Evolutionary conservation across 2,329 filamentous ascomycete genomes (phyloP).

Genomic region (Tolypocladium paradoxum): DNA sequence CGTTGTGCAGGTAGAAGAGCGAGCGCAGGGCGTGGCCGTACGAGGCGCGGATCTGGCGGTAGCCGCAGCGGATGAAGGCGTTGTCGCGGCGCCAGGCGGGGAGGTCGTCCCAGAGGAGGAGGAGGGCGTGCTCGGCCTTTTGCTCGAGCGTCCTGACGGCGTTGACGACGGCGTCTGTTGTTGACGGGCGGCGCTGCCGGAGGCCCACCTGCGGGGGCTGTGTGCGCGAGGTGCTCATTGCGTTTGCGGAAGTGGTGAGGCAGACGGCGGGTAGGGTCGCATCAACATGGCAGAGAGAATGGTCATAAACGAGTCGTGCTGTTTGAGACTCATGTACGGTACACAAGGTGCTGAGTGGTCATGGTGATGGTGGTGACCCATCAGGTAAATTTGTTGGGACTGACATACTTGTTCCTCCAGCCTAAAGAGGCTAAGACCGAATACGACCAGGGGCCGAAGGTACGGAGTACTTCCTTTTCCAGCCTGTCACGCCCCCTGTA

Average conservation of each 20-base stretch:
- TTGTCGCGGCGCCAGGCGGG: constrained; percentile 51
- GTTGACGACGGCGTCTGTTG: constrained; percentile 12
- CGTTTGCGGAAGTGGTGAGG: not conserved
- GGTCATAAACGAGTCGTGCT: not conserved
- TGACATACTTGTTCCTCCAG: no score
- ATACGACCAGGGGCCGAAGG: no score
- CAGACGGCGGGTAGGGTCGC: no score
- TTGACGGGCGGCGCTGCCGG: constrained; percentile 17
- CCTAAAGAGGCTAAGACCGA: no score
- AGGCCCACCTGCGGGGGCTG: not conserved
- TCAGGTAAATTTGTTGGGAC: not conserved
- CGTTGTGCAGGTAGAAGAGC: constrained; percentile 47
- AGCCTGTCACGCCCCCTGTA: no score
- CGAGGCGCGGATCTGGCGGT: constrained; percentile 39
- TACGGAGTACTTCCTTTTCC: no score
- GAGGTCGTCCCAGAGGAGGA: constrained; percentile 48
- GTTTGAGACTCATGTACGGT: not conserved
- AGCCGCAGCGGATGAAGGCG: constrained; percentile 41
- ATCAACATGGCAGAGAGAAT: not conserved
- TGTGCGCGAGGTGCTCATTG: not conserved
- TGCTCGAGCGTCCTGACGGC: constrained; percentile 24
- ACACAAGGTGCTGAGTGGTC: not conserved
- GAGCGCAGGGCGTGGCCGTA: constrained; percentile 34
- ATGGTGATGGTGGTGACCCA: not conserved
- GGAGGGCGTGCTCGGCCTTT: constrained; percentile 28